Percentiles rank a stretch among this genome's conserved stretches.
phyloP scores from a whole-genome alignment of 768 basidiomycete genomes.

The Vararia minispora region DNA sequence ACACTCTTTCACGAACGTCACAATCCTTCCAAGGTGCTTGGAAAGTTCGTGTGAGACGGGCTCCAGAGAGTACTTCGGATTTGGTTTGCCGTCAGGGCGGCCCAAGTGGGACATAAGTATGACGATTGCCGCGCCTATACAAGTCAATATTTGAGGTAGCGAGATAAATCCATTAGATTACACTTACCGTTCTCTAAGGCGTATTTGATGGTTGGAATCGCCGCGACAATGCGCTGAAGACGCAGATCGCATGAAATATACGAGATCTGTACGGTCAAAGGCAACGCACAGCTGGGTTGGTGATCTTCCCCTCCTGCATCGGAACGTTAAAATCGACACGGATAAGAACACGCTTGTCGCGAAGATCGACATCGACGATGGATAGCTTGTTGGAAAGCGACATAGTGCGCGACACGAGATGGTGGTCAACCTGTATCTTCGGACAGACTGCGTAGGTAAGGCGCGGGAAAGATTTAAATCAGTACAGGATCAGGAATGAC shows the following conservation, averaged over 20 bases:
- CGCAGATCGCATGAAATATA: constrained; percentile 5
- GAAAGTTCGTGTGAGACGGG: constrained; percentile 78
- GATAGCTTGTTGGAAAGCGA: constrained; percentile 92
- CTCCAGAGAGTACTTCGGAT: constrained; percentile 82
- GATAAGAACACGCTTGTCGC: constrained; percentile 81
- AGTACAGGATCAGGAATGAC: constrained; percentile 1
- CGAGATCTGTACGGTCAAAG: constrained; percentile 7
- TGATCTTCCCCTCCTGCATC: constrained; percentile 83
- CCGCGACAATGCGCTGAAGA: constrained; percentile 87
- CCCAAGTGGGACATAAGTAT: constrained; percentile 98
- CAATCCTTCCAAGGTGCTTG: constrained; percentile 55
- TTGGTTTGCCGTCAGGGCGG: constrained; percentile 87
- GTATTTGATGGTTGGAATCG: constrained; percentile 90
- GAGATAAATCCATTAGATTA: not conserved
- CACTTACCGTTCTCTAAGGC: constrained; percentile 70
- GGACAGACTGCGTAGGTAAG: constrained; percentile 7
- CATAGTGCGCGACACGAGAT: constrained; percentile 44
- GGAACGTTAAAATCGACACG: constrained; percentile 97
- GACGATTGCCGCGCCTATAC: constrained; percentile 64
- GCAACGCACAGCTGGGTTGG: constrained; percentile 82
- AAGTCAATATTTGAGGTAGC: constrained; percentile 8
- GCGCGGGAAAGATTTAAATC: constrained; percentile 1
- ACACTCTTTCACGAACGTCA: constrained; percentile 77
- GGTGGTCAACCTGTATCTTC: too few relatives aligned
- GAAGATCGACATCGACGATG: constrained; percentile 85